These are phyloP conservation scores for Allium sativum DNA, from an alignment of 106 monocot genomes.

Conservation along the genomic window DNA sequence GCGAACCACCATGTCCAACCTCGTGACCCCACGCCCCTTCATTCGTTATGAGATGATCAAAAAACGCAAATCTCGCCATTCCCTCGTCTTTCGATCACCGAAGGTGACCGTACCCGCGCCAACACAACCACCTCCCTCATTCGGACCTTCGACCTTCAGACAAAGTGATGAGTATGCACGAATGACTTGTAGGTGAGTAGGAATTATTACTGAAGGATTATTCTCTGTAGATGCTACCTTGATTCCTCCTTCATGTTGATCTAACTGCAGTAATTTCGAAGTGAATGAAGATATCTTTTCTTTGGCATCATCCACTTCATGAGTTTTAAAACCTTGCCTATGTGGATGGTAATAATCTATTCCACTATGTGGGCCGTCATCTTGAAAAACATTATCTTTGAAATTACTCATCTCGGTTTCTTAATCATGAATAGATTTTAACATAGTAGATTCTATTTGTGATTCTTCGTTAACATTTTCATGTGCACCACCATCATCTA, in stretches of 20 bases:
- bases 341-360: slow-evolving; percentile 36
- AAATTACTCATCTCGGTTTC: slow-evolving; percentile 22
- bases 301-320: slow-evolving; percentile 43
- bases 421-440: slow-evolving; percentile 27
- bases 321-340: slow-evolving; percentile 37
- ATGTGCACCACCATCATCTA: slow-evolving; percentile 20
- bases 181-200: slow-evolving; percentile 66
- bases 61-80: too few relatives aligned
- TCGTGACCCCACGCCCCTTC: too few relatives aligned
- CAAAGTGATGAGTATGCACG: slow-evolving; percentile 65
- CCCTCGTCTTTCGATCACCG: too few relatives aligned
- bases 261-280: slow-evolving; percentile 48
- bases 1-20: too few relatives aligned
- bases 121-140: too few relatives aligned
- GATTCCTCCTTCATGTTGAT: slow-evolving; percentile 39
- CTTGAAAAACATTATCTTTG: slow-evolving; percentile 13
- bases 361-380: slow-evolving; percentile 24
- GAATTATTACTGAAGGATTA: slow-evolving; percentile 78
- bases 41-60: too few relatives aligned
- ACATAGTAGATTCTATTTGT: slow-evolving; percentile 17
- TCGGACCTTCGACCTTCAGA: too few relatives aligned
- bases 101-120: too few relatives aligned
- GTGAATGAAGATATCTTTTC: slow-evolving; percentile 40
- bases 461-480: slow-evolving; percentile 20
- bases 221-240: slow-evolving; percentile 27